phyloP scores from a whole-genome alignment of 2,329 filamentous ascomycete species.

The Neonectria punicea region DNA sequence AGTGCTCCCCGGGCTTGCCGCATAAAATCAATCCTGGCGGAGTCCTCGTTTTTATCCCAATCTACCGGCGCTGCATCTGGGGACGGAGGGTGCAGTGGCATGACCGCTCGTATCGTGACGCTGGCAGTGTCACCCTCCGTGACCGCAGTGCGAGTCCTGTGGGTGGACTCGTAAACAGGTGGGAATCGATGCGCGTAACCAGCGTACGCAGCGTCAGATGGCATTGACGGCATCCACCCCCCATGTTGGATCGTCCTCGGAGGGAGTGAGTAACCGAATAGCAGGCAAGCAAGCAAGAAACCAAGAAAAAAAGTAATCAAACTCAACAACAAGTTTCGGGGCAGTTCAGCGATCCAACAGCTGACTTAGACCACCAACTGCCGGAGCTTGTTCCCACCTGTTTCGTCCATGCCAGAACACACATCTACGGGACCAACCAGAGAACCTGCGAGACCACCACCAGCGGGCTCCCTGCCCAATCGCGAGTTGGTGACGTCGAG shows the following conservation, averaged over 20 bases:
- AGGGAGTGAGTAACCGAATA: slow-evolving; percentile 17
- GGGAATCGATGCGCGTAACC: slow-evolving; percentile 4
- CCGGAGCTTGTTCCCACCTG: slow-evolving; percentile 18
- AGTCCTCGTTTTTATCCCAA: slow-evolving; percentile 24
- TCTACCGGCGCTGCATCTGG: slow-evolving; percentile 13
- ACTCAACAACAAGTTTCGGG: slow-evolving; percentile 10
- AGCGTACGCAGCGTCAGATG: slow-evolving; percentile 6
- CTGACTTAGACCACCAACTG: slow-evolving; percentile 15
- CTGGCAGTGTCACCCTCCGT: slow-evolving; percentile 18
- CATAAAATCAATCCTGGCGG: slow-evolving; percentile 42
- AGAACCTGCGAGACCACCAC: slow-evolving; percentile 27
- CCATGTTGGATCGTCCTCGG: slow-evolving; percentile 20
- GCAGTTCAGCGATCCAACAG: slow-evolving; percentile 1
- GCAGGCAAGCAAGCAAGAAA: slow-evolving; percentile 4
- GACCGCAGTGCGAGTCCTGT: slow-evolving; percentile 9
- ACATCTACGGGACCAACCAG: slow-evolving; percentile 30
- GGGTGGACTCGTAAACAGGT: slow-evolving; percentile 13
- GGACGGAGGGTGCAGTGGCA: slow-evolving; percentile 20
- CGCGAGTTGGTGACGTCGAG: slow-evolving; percentile 38
- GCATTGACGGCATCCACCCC: slow-evolving; percentile 22
- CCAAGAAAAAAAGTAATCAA: slow-evolving; percentile 16
- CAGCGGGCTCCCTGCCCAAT: slow-evolving; percentile 33
- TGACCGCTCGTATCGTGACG: slow-evolving; percentile 25
- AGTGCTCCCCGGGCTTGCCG: slow-evolving; percentile 39
- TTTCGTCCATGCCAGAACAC: slow-evolving; percentile 7